Conservation (phyloP, 177 flowering plant genomes). For the Telopea speciosissima region DNA sequence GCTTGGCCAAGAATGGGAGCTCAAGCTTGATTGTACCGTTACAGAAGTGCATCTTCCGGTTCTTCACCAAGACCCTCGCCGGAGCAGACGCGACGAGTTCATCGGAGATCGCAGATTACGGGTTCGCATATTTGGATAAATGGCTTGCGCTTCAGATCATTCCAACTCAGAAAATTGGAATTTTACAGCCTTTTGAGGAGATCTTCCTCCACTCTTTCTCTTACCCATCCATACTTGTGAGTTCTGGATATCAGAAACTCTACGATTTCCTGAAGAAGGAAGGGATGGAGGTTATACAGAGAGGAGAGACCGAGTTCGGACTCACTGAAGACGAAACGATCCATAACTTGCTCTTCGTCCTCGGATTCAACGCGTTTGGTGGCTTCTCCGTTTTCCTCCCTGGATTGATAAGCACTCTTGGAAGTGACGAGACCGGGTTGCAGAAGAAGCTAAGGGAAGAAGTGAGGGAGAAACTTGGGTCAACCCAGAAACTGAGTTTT, state of each 20-base stretch:
- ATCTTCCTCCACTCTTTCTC: constrained; percentile 69
- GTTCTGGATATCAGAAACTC: constrained; percentile 49
- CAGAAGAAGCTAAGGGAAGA: constrained; percentile 48
- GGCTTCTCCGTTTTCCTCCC: constrained; percentile 71
- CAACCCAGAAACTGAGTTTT: constrained; percentile 27
- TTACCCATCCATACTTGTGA: constrained; percentile 55
- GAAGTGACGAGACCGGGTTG: constrained; percentile 38
- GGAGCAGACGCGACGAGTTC: constrained; percentile 58
- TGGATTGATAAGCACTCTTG: constrained; percentile 28
- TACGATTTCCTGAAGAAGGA: constrained; percentile 42
- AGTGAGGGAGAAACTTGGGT: constrained; percentile 26
- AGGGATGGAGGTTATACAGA: constrained; percentile 39
- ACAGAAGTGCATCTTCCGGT: constrained; percentile 52
- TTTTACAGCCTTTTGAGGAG: constrained; percentile 64
- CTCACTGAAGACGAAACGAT: constrained; percentile 52
- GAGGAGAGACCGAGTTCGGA: constrained; percentile 49
- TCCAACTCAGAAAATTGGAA: constrained; percentile 42
- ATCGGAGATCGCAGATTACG: constrained; percentile 45
- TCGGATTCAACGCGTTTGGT: constrained; percentile 88
- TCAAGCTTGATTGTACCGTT: constrained; percentile 35
- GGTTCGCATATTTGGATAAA: constrained; percentile 38
- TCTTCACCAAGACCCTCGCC: constrained; percentile 43
- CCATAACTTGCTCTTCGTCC: constrained; percentile 63
- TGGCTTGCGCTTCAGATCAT: constrained; percentile 73
- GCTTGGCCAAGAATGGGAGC: constrained; percentile 23